Base-by-base conservation (phyloP, 2,329 filamentous ascomycete species). In the Plectosphaerella plurivora region DNA sequence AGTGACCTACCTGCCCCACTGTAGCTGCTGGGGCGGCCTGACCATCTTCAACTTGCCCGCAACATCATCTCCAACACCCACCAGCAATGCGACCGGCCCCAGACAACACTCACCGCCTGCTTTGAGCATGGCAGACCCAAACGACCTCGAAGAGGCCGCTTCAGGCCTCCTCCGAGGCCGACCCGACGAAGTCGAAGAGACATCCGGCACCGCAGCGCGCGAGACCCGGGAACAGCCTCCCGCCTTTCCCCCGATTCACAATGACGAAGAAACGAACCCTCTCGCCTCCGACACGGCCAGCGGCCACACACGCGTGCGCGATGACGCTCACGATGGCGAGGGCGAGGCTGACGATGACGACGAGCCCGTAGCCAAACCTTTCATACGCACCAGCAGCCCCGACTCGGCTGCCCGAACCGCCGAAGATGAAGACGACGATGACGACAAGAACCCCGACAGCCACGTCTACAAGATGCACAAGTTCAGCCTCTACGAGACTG, bases 401-500 rank as follows among this genome's bases (percentile, higher is more conserved):
- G 73, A 79, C 41, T 66, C 73, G 14, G 82, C 48, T 78, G 60
- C 65, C 18, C 68, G 68, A 10, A 52, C 53, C 9, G 56, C 54
- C 36, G 65, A 69, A 33, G 61, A 63, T 14, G 66, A 66, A 20
- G 41, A 20, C 41, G 41, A 44, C 41, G 41, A 41, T 18, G 67
- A 71, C 16, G 65, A 66, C 15, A 65, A 62, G 14, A 60, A 61
- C 1, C 61, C 62, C 5, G 67, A 72, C 50, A 69, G 73, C 20
- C 60, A 74, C 16, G 68, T 76, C 45, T 78, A 80, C 68, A 82
- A 81, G 66, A 96, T 99, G 91, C 91, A 97, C 75, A 95, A 94
- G 64, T 97, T 96, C 70, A 94, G 89, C n/a, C 74, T 99, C 20
- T 97, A 99, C 70, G 94, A 99, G 73, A 99, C 94, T 3, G 89